These are phyloP conservation scores for Colletotrichum lentis DNA, from an alignment of 2,329 filamentous ascomycete genomes.

Conservation along the genomic window DNA sequence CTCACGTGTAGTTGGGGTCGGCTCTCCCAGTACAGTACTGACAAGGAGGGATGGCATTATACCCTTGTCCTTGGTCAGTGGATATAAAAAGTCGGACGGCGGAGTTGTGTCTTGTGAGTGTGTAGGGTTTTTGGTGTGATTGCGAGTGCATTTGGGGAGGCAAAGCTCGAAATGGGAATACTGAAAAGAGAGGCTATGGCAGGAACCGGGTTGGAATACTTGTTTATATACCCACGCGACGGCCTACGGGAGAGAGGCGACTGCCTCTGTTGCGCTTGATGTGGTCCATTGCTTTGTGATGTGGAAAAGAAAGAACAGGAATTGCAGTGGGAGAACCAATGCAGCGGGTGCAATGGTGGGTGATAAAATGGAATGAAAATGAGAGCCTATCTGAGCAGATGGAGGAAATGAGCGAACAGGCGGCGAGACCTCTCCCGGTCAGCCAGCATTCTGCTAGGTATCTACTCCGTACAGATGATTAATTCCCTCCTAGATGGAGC, in stretches of 20 bases:
- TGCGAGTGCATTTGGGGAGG: constrained; percentile 6
- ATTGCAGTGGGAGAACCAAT: constrained; percentile 5
- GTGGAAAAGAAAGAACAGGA: constrained; percentile 15
- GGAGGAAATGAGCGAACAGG: neutral
- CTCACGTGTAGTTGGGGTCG: constrained; percentile 9
- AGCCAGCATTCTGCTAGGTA: constrained; percentile 1
- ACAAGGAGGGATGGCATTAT: constrained; percentile 22
- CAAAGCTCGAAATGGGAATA: constrained; percentile 17
- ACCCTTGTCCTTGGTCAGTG: constrained; percentile 32
- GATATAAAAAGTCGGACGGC: constrained; percentile 29
- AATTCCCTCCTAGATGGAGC: constrained; percentile 2
- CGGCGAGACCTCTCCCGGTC: constrained; percentile 5
- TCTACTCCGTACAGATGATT: neutral
- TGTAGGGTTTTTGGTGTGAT: too few species aligned
- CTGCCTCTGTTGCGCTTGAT: neutral
- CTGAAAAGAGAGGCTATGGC: constrained; percentile 7
- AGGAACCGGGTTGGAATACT: constrained; percentile 9
- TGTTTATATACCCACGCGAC: constrained; percentile 35
- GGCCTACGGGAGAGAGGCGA: constrained; percentile 18
- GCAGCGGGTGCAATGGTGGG: constrained; percentile 7
- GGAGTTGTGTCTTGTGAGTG: neutral
- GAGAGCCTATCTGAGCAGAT: neutral
- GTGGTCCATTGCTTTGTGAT: constrained; percentile 10
- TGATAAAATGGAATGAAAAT: constrained; percentile 5
- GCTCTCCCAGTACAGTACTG: constrained; percentile 25